Evolutionary conservation across 805 yeast species (phyloP), one percentile per base, ranked within the genome.

Genomic region (Wickerhamiella australiensis): DNA sequence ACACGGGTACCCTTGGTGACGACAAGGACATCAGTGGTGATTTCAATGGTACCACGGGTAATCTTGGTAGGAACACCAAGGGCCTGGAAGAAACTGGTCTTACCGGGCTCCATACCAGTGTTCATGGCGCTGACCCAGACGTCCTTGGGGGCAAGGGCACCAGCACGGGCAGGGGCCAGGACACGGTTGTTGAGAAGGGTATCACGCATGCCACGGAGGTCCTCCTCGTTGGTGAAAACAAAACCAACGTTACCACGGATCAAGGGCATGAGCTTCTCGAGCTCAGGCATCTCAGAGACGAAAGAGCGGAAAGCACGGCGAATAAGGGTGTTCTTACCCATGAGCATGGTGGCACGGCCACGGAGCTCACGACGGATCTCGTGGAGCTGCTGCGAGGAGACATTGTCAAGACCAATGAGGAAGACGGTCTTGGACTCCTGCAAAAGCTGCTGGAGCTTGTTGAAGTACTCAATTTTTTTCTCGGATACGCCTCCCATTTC

Each of bases 51-150:
- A 92, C 99, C 99, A 85, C 99, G 88, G 75, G 95, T 92, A 87
- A 92, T 92, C 94, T 92, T 92, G 85, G 99, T 92, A 81, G 98
- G 98, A 68, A 92, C 96, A 85, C 97, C 97, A 68, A 92, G 82
- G 70, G 99, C 98, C 82, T 92, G 99, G 97, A 92, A 92, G 94
- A 92, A 92, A 71, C 98, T 92, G 69, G 99, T 92, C 86, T 92
- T 92, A 83, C 97, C 97, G 75, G 99, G 99, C 79, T 92, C 98
- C 95, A 92, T 88, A 84, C 97, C 96, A 65, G 99, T 92, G 95
- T 92, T 92, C 75, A 95, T 94, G 66, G 97, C 97, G 71, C 94
- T 94, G 63, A 92, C 83, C 82, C 80, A 86, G 68, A 92, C 97
- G 69, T 90, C 96, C 72, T 72, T 82, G 73, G 97, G 97, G 67